Conservation (phyloP, 441 rosid genomes). For the Flueggea neowawraea region DNA sequence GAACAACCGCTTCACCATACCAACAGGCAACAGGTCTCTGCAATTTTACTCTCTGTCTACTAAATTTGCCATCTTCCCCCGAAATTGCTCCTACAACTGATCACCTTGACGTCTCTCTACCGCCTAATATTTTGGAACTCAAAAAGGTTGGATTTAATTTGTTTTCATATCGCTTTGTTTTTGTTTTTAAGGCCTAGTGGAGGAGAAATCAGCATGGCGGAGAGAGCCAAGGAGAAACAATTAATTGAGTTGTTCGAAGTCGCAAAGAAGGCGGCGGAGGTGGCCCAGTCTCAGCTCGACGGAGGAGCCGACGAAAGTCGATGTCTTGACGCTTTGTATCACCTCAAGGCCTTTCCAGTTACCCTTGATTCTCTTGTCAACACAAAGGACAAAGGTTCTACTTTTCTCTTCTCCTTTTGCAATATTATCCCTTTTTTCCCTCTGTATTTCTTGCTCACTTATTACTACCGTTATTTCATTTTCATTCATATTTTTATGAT, state of each 20-base stretch:
- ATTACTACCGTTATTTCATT: not conserved
- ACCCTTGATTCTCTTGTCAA: slow-evolving; percentile 27
- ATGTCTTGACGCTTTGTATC: slow-evolving; percentile 32
- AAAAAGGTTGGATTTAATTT: too few relatives aligned
- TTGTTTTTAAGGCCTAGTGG: not conserved
- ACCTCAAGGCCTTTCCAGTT: slow-evolving; percentile 26
- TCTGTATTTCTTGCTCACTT: too few relatives aligned
- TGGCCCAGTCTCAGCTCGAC: too few relatives aligned
- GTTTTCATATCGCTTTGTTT: not conserved
- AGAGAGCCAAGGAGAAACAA: slow-evolving; percentile 22
- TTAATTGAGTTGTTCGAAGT: slow-evolving; percentile 25
- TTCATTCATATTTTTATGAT: not conserved
- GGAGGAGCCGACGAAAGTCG: slow-evolving; percentile 21
- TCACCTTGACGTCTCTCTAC: not conserved
- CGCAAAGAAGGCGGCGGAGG: slow-evolving; percentile 35
- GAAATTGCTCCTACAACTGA: too few relatives aligned
- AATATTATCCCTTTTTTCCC: not conserved
- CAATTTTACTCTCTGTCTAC: too few relatives aligned
- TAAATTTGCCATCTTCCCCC: too few relatives aligned
- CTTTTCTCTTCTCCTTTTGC: not conserved
- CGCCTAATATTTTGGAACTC: not conserved
- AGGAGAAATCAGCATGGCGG: not conserved
- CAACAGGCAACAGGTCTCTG: too few relatives aligned
- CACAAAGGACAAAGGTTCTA: slow-evolving; percentile 35
- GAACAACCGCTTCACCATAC: too few relatives aligned